These are phyloP conservation scores for Lonicera japonica DNA, from an alignment of 129 eudicot species.

Conservation along the genomic window DNA sequence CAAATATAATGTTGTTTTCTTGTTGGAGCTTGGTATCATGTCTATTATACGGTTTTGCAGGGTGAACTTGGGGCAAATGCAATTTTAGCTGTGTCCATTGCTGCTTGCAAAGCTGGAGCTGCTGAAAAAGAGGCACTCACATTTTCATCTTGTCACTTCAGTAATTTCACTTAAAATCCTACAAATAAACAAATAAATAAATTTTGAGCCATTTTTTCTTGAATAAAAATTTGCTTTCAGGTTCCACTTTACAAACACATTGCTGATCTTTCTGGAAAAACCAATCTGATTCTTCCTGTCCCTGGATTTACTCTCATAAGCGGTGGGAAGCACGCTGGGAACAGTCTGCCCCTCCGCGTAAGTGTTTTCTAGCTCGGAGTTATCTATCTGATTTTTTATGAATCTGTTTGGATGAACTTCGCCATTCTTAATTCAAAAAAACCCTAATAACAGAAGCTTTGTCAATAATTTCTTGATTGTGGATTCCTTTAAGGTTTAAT, in stretches of 20 bases:
- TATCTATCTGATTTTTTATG: neutral
- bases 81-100: slow-evolving; percentile 88
- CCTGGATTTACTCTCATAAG: slow-evolving; percentile 85
- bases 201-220: neutral
- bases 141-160: neutral
- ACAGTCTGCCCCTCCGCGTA: slow-evolving; percentile 71
- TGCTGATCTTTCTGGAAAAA: slow-evolving; percentile 83
- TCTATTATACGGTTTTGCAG: slow-evolving; percentile 25
- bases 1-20: neutral
- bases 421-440: neutral
- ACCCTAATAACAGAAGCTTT: neutral
- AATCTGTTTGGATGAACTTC: neutral
- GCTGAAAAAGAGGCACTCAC: slow-evolving; percentile 81
- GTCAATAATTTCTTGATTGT: neutral
- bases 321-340: slow-evolving; percentile 91
- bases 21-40: neutral
- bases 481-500: neutral
- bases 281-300: slow-evolving; percentile 59
- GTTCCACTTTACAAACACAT: slow-evolving; percentile 86
- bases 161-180: neutral
- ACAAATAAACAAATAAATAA: neutral
- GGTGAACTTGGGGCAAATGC: slow-evolving; percentile 98
- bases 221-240: slow-evolving; percentile 27
- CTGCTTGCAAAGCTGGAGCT: slow-evolving; percentile 98
- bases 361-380: slow-evolving; percentile 11